These are phyloP conservation scores for Hypericum perforatum DNA, from an alignment of 345 rosid species.

Conservation along the genomic window DNA sequence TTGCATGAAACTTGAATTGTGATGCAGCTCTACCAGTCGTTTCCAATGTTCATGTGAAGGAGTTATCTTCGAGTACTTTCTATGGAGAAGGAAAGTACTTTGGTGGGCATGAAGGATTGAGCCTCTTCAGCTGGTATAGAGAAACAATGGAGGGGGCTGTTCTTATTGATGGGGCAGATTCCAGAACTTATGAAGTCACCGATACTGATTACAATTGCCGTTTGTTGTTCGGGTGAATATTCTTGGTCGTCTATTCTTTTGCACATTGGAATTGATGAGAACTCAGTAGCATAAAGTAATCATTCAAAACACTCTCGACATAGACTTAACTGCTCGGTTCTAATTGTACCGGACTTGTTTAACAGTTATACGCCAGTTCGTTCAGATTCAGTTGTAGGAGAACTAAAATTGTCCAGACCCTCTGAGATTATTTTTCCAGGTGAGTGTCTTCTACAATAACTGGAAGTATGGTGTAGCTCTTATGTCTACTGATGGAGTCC, in stretches of 20 bases:
- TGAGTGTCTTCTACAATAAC: conserved; percentile 13
- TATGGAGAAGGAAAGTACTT: conserved; percentile 86
- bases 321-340: too few relatives aligned
- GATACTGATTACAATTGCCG: conserved; percentile 79
- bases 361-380: conserved; percentile 90
- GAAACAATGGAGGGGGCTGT: conserved; percentile 64
- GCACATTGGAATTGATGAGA: neutral
- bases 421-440: conserved; percentile 80
- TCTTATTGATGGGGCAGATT: conserved; percentile 62
- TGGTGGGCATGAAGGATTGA: conserved; percentile 85
- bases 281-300: too few relatives aligned
- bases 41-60: conserved; percentile 52
- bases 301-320: too few relatives aligned
- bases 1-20: neutral
- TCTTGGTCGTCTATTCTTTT: conserved; percentile 12
- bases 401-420: conserved; percentile 64
- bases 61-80: conserved; percentile 49
- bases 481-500: neutral
- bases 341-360: neutral
- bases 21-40: conserved; percentile 71
- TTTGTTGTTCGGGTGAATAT: conserved; percentile 66
- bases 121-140: conserved; percentile 94
- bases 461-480: conserved; percentile 5
- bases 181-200: conserved; percentile 63
- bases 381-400: conserved; percentile 81